These are phyloP conservation scores for Venturia nashicola DNA, from an alignment of 2,329 filamentous ascomycete genomes.

Conservation along the genomic window DNA sequence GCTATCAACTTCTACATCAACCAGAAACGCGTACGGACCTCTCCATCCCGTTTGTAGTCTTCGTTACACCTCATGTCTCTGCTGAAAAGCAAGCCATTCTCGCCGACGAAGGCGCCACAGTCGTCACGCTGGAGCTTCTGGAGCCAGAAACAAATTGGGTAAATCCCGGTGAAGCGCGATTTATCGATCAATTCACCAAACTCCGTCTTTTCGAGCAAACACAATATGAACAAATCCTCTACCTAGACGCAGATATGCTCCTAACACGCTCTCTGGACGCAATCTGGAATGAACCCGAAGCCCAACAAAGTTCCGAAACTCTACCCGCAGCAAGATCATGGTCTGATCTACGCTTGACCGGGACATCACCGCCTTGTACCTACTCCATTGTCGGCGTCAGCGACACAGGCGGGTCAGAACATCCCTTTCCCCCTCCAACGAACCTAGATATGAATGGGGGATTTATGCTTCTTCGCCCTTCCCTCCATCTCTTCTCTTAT, in stretches of 20 bases:
- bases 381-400: constrained; percentile 5
- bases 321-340: not conserved
- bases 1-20: constrained; percentile 10
- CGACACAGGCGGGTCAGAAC: constrained; percentile 1
- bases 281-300: constrained; percentile 7
- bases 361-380: not conserved
- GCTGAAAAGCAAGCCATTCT: constrained; percentile 2
- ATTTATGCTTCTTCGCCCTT: constrained; percentile 9
- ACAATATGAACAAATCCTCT: constrained; percentile 10
- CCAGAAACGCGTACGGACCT: constrained; percentile 1
- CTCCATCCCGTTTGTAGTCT: constrained; percentile 10
- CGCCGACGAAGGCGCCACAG: constrained; percentile 4
- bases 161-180: constrained; percentile 3
- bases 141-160: constrained; percentile 1
- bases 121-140: constrained; percentile 2
- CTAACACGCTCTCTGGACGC: constrained; percentile 8
- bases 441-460: constrained; percentile 5
- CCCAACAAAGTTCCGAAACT: not conserved
- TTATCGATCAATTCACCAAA: constrained; percentile 11
- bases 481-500: constrained; percentile 1
- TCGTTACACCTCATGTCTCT: constrained; percentile 9
- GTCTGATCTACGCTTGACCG: not conserved
- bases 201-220: constrained; percentile 7
- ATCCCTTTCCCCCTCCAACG: not conserved
- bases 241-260: constrained; percentile 10